Conservation (phyloP, 768 basidiomycete species). For the Leccinum barrowsii region DNA sequence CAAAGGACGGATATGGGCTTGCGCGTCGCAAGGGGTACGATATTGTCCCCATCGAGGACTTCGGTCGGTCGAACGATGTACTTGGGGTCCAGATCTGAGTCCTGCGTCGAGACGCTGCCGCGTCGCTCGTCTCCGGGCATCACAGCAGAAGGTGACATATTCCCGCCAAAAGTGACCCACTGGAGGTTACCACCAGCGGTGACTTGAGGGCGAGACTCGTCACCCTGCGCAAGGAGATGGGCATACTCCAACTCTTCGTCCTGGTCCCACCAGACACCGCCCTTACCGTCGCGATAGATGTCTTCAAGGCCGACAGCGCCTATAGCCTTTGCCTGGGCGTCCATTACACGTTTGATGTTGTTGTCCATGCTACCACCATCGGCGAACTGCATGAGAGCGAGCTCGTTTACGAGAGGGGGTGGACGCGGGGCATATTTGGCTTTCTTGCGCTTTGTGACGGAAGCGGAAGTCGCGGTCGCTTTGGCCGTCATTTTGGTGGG, state of each 20-base stretch:
- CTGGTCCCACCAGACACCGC: constrained; percentile 67
- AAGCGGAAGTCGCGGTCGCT: constrained; percentile 19
- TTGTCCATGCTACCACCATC: constrained; percentile 60
- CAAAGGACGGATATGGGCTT: constrained; percentile 38
- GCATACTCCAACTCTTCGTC: constrained; percentile 70
- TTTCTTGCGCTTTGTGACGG: constrained; percentile 49
- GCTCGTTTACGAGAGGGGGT: constrained; percentile 58
- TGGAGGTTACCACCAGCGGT: constrained; percentile 29
- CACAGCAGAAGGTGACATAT: constrained; percentile 12
- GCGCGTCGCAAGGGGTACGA: constrained; percentile 23
- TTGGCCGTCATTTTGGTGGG: constrained; percentile 25
- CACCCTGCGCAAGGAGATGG: constrained; percentile 48
- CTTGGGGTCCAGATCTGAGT: constrained; percentile 52
- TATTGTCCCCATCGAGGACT: constrained; percentile 30
- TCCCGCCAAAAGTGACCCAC: constrained; percentile 43
- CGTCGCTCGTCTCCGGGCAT: constrained; percentile 34
- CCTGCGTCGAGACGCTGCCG: constrained; percentile 46
- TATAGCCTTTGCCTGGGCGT: constrained; percentile 48
- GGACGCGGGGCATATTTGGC: constrained; percentile 43
- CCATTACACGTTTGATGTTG: constrained; percentile 52
- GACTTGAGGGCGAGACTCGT: constrained; percentile 22
- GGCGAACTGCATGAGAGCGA: constrained; percentile 65
- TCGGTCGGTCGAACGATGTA: constrained; percentile 42
- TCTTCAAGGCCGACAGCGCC: constrained; percentile 40
- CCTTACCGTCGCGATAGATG: constrained; percentile 57